These are phyloP conservation scores for Scopulariopsis brevicaulis DNA, from an alignment of 2,329 filamentous ascomycete genomes.

Conservation along the genomic window DNA sequence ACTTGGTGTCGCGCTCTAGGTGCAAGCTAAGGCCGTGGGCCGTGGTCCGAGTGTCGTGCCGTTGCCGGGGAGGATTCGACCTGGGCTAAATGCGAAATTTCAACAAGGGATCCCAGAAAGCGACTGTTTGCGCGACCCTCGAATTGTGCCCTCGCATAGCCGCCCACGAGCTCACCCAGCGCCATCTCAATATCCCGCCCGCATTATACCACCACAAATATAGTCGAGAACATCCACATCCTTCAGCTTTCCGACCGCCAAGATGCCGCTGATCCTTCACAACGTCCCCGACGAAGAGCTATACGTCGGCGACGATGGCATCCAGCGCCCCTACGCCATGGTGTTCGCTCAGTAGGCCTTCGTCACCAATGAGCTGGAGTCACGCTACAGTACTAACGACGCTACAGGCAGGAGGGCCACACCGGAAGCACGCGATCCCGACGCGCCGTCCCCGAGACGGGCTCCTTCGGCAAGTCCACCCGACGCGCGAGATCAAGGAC, in stretches of 20 bases:
- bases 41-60: neutral
- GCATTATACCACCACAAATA: neutral
- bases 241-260: conserved; percentile 15
- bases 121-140: neutral
- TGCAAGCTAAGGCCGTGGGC: neutral
- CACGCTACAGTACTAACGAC: neutral
- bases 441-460: conserved; percentile 45
- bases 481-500: conserved; percentile 51
- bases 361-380: neutral
- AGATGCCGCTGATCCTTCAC: conserved; percentile 56
- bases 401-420: conserved; percentile 39
- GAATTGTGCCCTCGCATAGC: neutral
- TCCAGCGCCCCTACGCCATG: conserved; percentile 56
- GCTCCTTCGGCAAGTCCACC: conserved; percentile 57
- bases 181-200: neutral
- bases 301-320: conserved; percentile 53
- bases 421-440: conserved; percentile 34
- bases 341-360: conserved; percentile 47
- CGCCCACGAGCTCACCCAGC: neutral
- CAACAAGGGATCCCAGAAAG: neutral
- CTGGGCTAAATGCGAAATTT: neutral
- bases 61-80: neutral
- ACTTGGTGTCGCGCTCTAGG: neutral
- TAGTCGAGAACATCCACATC: neutral
- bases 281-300: conserved; percentile 59